Percentiles rank a stretch among this genome's conserved stretches.
Evolutionary conservation across 768 basidiomycete genomes (phyloP).

Genomic region (Amanita muscaria): DNA sequence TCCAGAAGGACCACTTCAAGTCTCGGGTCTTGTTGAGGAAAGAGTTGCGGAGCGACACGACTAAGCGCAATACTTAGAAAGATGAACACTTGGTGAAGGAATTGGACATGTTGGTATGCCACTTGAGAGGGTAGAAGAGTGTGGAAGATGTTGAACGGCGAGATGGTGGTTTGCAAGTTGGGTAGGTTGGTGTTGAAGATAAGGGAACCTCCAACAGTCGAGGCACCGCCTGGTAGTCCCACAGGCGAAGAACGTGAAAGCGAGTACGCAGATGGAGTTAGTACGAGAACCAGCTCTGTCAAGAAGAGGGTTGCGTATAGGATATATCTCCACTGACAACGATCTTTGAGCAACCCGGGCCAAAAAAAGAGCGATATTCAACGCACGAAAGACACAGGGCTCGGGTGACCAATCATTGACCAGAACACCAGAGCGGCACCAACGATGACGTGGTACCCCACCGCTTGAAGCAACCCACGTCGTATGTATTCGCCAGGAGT

Average conservation of each 20-base stretch:
- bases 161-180: constrained; percentile 17
- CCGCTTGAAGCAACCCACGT: constrained; percentile 52
- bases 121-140: constrained; percentile 55
- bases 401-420: constrained; percentile 51
- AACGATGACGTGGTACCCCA: constrained; percentile 61
- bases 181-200: constrained; percentile 14
- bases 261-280: constrained; percentile 44
- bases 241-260: constrained; percentile 27
- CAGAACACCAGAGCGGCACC: constrained; percentile 50
- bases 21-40: constrained; percentile 32
- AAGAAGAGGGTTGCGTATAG: constrained; percentile 55
- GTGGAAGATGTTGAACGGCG: constrained; percentile 14
- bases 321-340: constrained; percentile 66
- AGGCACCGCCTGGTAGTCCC: too few species aligned
- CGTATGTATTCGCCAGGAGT: constrained; percentile 63
- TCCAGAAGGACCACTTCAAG: constrained; percentile 35
- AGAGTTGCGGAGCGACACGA: constrained; percentile 60
- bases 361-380: neutral
- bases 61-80: constrained; percentile 66
- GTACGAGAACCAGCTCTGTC: constrained; percentile 56
- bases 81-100: constrained; percentile 72
- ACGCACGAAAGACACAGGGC: constrained; percentile 59
- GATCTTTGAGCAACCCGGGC: neutral
- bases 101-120: constrained; percentile 66
- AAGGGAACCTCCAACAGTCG: constrained; percentile 8